Base-by-base conservation (phyloP, 2,329 filamentous ascomycete genomes). In the Chaetothyriales sp. region DNA sequence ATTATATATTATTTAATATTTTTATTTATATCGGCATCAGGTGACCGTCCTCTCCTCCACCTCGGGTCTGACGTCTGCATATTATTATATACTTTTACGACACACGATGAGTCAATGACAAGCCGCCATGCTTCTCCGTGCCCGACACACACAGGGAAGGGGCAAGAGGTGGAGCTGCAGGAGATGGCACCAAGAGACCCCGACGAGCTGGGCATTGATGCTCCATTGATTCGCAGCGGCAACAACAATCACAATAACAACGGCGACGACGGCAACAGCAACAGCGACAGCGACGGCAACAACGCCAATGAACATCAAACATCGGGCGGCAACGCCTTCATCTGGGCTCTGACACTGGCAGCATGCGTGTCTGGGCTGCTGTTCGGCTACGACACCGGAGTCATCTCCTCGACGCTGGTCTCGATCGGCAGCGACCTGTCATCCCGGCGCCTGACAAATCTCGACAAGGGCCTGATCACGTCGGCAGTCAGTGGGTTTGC, bases 311-410 rank as follows among this genome's bases (percentile, higher is more conserved):
- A n/a, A n/a, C n/a, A 9, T 39, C 4, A 9, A 5, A 12, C 32
- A 9, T 39, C 32, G 32, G 7, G 8, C 10, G 32, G 10, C 32
- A 64, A 64, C 28, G 60, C 62, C 48, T 78, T 79, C 51, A 72
- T 79, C 42, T 79, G 74, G 72, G 65, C 67, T 3, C 63, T 80
- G 48, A 79, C 76, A 0, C 66, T 78, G 44, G 74, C 76, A 19
- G 77, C 77, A 5, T 75, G 76, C 3, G 70, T 80, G 12, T 75
- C 72, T 48, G 77, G 77, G 2, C 63, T 80, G 12, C 63, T 81
- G 15, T 81, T 81, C 64, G 78, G 78, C 51, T 81, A 79, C 60
- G 78, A 81, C 59, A 80, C 78, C 36, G 78, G 77, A 36, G 76
- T 80, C 15, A 79, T 80, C 50, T 78, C 75, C 36, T 77, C 76